Evolutionary conservation across 2,329 filamentous ascomycete genomes (phyloP), one percentile per base, ranked within the genome.

Genomic region (Fusarium stilboides): DNA sequence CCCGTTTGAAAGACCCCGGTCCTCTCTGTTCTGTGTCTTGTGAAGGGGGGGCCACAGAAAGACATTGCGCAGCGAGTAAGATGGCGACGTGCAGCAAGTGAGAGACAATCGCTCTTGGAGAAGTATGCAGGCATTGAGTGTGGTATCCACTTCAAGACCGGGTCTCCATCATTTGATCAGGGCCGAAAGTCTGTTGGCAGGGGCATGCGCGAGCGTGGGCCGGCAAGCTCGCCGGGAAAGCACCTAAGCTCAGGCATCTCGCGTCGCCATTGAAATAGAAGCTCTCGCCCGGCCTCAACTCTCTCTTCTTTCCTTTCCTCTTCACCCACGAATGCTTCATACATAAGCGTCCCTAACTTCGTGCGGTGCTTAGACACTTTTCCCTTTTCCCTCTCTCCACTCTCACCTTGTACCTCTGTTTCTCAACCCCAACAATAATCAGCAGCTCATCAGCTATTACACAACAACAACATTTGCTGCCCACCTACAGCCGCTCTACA

Each of bases 251-350:
- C 63, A 61, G 60, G 59, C 59, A 60, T 65, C 59, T 69, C 37
- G 52, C 56, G 66, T 56, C 42, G 59, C 70, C 75, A 80, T 81
- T 78, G 77, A 81, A 81, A 81, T 79, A 81, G 72, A 77, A 75
- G 73, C 77, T 76, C 76, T 78, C 77, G 69, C 79, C 80, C 74
- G 40, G 62, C 72, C 72, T 68, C 52, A 57, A 69, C 61, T 72
- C 64, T 72, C 73, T 75, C 76, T 75, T 77, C 76, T 77, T 78
- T 74, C 71, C 76, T 77, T 77, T 77, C 71, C 73, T 75, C 79
- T 74, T 80, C 80, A 85, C 83, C 83, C 83, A 84, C 83, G 83
- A 83, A 84, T 84, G 83, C 77, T 80, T 80, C 78, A 75, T 76
- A 77, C 78, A 77, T 78, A 80, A 80, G 79, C 78, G 75, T 76